phyloP scores from a whole-genome alignment of 768 basidiomycete species.

The Porpolomopsis calyptriformis region DNA sequence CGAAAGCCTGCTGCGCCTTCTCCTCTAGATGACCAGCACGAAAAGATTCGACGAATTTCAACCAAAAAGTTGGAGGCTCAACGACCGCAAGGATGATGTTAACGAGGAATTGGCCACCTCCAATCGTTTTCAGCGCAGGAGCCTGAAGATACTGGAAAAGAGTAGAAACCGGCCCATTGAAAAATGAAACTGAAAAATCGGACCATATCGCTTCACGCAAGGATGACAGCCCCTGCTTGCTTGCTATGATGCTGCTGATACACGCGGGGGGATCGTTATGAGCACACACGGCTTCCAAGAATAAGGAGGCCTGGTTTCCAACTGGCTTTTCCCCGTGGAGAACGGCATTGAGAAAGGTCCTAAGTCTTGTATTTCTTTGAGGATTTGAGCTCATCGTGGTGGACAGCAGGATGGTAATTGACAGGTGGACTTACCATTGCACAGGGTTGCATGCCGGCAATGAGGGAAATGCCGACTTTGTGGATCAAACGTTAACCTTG shows the following conservation, averaged over 20 bases:
- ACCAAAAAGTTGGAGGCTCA: slow-evolving; percentile 45
- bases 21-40: slow-evolving; percentile 22
- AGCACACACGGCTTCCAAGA: slow-evolving; percentile 36
- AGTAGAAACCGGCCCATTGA: slow-evolving; percentile 31
- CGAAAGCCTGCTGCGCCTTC: slow-evolving; percentile 29
- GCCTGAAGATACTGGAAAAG: slow-evolving; percentile 30
- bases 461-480: too few species aligned
- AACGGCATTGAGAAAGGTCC: slow-evolving; percentile 25
- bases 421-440: too few species aligned
- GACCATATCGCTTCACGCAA: slow-evolving; percentile 33
- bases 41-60: slow-evolving; percentile 26
- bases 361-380: slow-evolving; percentile 20
- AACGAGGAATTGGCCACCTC: slow-evolving; percentile 32
- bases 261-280: slow-evolving; percentile 30
- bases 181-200: slow-evolving; percentile 26
- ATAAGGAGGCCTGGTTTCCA: slow-evolving; percentile 19
- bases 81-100: slow-evolving; percentile 31
- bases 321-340: slow-evolving; percentile 21
- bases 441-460: too few species aligned
- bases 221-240: slow-evolving; percentile 25
- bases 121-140: slow-evolving; percentile 27
- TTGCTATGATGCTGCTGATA: slow-evolving; percentile 27
- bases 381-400: too few species aligned
- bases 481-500: too few species aligned
- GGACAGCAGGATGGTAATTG: too few species aligned